Evolutionary conservation across 2,329 filamentous ascomycete species (phyloP), one percentile per base, ranked within the genome.

Genomic region (Raffaelea deltoideospora): DNA sequence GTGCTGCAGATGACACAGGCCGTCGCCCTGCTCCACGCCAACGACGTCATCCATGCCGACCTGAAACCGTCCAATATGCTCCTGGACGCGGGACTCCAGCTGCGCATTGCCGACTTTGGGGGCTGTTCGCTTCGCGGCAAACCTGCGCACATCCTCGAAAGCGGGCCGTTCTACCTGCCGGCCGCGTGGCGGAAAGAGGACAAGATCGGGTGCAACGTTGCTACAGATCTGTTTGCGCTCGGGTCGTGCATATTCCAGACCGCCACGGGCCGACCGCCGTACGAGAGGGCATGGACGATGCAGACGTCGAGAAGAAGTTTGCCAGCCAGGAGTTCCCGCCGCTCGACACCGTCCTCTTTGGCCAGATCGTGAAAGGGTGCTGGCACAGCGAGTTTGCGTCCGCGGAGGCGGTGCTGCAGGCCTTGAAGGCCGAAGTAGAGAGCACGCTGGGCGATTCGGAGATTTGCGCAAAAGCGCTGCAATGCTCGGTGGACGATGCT

Each of bases 351-450:
- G 33, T 35, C n/a, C 20, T 35, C 13, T 35, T 35, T 29, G 33
- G 5, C 10, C 20, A 35, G 6, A 21, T 29, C 20, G 33, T 35
- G 23, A 9, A 14, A 15, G 6, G 14, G 33, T 35, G 33, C 33
- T 35, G 33, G 33, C 23, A 17, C 23, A 29, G 33, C 26, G 33
- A 35, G 17, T 35, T 35, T 29, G 15, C n/a, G 33, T 35, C 33
- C 18, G 33, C 33, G n/a, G 26, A 35, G 24, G 33, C 21, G 5
- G 32, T 34, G 10, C 21, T 26, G 4, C 10, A 34, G 10, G 32
- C 21, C 32, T 33, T 37, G 35, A n/a, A n/a, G n/a, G n/a, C n/a
- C n/a, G n/a, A n/a, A n/a, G n/a, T n/a, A n/a, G n/a, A n/a, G n/a
- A n/a, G n/a, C n/a, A n/a, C n/a, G n/a, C n/a, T n/a, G n/a, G n/a